phyloP scores from a whole-genome alignment of 2,329 filamentous ascomycete genomes.

The Colletotrichum falcatum region DNA sequence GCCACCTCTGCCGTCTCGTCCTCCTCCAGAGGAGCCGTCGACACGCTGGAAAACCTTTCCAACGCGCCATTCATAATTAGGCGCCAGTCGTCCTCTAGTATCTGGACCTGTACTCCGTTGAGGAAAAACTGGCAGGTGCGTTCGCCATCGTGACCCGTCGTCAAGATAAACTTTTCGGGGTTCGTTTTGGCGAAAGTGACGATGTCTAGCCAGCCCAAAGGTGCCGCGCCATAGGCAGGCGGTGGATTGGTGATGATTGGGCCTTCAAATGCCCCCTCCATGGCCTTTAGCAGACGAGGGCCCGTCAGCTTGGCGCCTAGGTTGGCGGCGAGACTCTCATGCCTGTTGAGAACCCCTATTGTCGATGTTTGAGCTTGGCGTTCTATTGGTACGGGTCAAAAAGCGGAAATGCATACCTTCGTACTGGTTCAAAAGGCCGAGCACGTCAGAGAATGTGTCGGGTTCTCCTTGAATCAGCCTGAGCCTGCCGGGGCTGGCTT shows the following conservation, averaged over 20 bases:
- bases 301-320: constrained; percentile 86
- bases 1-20: constrained; percentile 89
- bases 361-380: constrained; percentile 17
- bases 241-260: constrained; percentile 69
- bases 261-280: constrained; percentile 87
- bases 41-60: constrained; percentile 78
- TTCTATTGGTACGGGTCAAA: constrained; percentile 20
- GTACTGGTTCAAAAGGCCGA: constrained; percentile 81
- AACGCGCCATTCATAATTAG: constrained; percentile 86
- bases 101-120: constrained; percentile 85
- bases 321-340: constrained; percentile 88
- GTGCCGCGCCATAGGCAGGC: constrained; percentile 65
- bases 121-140: constrained; percentile 85
- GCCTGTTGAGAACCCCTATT: constrained; percentile 79
- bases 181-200: constrained; percentile 86
- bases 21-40: constrained; percentile 83
- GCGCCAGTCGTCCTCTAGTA: constrained; percentile 88
- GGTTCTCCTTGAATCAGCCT: constrained; percentile 65
- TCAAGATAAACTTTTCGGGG: constrained; percentile 80
- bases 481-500: constrained; percentile 57
- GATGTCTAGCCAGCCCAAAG: constrained; percentile 85
- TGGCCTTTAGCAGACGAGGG: constrained; percentile 85
- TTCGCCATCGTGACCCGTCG: constrained; percentile 74
- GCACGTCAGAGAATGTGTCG: constrained; percentile 79
- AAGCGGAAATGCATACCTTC: constrained; percentile 62